Evolutionary conservation across 2,329 filamentous ascomycete genomes (phyloP), one percentile per base, ranked within the genome.

Genomic region (Xylaria sp.): DNA sequence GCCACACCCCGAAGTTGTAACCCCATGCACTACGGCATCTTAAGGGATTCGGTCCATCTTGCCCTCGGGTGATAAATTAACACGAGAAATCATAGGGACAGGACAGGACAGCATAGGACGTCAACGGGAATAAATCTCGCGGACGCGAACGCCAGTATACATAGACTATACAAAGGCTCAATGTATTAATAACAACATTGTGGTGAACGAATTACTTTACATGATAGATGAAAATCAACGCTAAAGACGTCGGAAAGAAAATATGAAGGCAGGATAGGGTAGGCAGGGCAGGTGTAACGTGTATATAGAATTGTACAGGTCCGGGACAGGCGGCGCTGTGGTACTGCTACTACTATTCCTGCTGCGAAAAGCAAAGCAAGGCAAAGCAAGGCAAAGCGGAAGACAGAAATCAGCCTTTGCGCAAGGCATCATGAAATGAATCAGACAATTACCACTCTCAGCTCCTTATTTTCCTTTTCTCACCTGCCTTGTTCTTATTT

Each of bases 391-490:
- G 29, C 29, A 32, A 9, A 32, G 29, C 29, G 29, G 9, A 32
- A 32, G 9, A 9, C 29, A 32, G 29, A 50, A 21, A 21, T 10
- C n/a, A 25, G 37, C 37, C 47, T 23, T 23, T 2, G 12, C 48
- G 12, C 23, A 23, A 18, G 18, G 63, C 48, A 47, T 58, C 23
- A 61, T 29, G 60, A 67, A 66, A 69, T 69, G 60, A 65, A 68
- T 62, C 37, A 53, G 66, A 71, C 60, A 68, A 71, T 70, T 62
- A 68, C 69, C 65, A 71, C 67, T 69, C 68, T 63, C 55, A 9
- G 18, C 18, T 44, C 25, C 5, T 53, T 27, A 21, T 29, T n/a
- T n/a, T 32, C 21, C 13, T 25, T 21, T 23, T 25, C 8, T 50
- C 8, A 5, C 3, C 21, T 5, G 4, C 29, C 2, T 9, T 62